A percentile compares a stretch with the other conserved stretches of the same genome.
These are phyloP conservation scores for Talaromyces sp. DNA, from an alignment of 2,329 filamentous ascomycete species.

Conservation along the genomic window DNA sequence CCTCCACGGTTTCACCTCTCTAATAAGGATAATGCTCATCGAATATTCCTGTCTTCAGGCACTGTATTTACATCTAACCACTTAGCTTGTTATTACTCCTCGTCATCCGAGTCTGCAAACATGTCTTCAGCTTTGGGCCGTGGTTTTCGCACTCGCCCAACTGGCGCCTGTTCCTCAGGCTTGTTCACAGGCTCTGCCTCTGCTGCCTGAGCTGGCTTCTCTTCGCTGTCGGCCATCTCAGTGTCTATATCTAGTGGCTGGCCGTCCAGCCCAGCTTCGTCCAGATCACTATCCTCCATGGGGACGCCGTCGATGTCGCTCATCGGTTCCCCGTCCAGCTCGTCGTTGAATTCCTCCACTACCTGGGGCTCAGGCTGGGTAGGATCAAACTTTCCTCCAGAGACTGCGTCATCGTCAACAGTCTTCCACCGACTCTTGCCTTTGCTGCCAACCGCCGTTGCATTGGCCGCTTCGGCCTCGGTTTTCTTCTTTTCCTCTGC, in stretches of 20 bases:
- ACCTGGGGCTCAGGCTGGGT: slow-evolving; percentile 17
- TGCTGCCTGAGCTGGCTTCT: slow-evolving; percentile 16
- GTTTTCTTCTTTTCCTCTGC: slow-evolving; percentile 39
- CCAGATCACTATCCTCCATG: slow-evolving; percentile 46
- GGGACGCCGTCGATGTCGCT: slow-evolving; percentile 41
- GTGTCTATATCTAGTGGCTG: slow-evolving; percentile 24
- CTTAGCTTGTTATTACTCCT: slow-evolving; percentile 27
- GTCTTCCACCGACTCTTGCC: slow-evolving; percentile 42
- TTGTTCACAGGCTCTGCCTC: slow-evolving; percentile 13
- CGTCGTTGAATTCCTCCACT: slow-evolving; percentile 23
- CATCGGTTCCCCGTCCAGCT: slow-evolving; percentile 42
- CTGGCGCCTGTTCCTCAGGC: slow-evolving; percentile 1
- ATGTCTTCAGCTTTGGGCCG: slow-evolving; percentile 75
- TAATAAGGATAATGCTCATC: too few relatives aligned
- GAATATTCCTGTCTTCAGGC: not conserved
- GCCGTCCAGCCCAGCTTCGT: slow-evolving; percentile 43
- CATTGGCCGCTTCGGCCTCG: slow-evolving; percentile 32
- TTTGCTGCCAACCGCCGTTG: slow-evolving; percentile 27
- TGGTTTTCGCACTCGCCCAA: slow-evolving; percentile 42
- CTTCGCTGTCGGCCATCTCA: slow-evolving; percentile 14
- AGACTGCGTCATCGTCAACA: slow-evolving; percentile 36
- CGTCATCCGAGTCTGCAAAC: slow-evolving; percentile 70
- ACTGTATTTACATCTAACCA: not conserved
- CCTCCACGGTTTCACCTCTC: not conserved
- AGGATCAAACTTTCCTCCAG: slow-evolving; percentile 25